phyloP scores from a whole-genome alignment of 495 filamentous ascomycete genomes.

The Daldinia decipiens region DNA sequence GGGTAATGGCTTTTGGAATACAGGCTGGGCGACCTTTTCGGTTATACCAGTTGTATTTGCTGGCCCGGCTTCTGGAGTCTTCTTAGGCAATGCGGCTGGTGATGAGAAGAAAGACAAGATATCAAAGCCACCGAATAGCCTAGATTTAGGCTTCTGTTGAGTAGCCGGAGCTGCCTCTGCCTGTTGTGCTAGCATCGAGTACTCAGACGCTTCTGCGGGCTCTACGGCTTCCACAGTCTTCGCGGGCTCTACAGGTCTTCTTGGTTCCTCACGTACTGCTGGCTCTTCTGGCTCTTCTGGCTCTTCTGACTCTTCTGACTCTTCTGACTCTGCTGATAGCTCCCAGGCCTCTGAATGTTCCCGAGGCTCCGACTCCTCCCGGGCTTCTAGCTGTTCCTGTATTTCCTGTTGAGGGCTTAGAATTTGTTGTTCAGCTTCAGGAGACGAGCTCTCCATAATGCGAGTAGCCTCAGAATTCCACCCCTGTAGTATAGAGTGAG shows the following conservation, averaged over 20 bases:
- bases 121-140: conserved; percentile 47
- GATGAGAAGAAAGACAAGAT: conserved; percentile 61
- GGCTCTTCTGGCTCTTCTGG: neutral
- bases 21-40: conserved; percentile 26
- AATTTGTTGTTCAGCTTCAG: conserved; percentile 11
- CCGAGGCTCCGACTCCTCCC: conserved; percentile 3
- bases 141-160: conserved; percentile 25
- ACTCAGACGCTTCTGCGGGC: conserved; percentile 39
- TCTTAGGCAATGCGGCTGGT: conserved; percentile 53
- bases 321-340: neutral
- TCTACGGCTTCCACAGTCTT: neutral
- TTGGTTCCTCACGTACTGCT: neutral
- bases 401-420: neutral
- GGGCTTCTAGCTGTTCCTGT: conserved; percentile 3
- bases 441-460: conserved; percentile 10
- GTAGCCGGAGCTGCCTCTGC: conserved; percentile 14
- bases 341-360: neutral
- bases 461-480: conserved; percentile 9
- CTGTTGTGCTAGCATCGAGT: conserved; percentile 49
- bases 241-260: neutral
- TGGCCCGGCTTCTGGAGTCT: conserved; percentile 20
- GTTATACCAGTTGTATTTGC: conserved; percentile 12
- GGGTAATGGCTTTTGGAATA: conserved; percentile 13
- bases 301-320: neutral
- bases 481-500: conserved; percentile 20